A percentile compares a stretch with the other conserved stretches of the same genome.
These are phyloP conservation scores for Cladophialophora yegresii DNA, from an alignment of 2,329 filamentous ascomycete species.

Conservation along the genomic window DNA sequence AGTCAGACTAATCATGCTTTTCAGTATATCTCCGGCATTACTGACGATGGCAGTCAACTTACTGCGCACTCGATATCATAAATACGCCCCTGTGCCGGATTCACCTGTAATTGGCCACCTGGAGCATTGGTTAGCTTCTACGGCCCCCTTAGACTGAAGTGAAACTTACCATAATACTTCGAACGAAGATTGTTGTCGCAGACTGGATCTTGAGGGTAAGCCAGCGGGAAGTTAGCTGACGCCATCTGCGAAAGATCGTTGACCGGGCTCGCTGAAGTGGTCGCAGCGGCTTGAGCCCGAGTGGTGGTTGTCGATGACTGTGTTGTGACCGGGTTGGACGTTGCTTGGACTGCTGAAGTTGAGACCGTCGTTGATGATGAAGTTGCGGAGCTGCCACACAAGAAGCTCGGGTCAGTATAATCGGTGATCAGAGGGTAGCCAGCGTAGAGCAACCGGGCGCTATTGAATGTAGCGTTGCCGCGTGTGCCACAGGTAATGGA, in stretches of 20 bases:
- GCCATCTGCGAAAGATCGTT: background rate
- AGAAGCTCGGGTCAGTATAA: constrained; percentile 22
- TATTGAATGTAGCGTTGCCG: constrained; percentile 20
- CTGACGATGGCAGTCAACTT: background rate
- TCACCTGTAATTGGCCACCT: background rate
- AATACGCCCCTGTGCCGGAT: background rate
- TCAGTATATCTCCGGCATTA: background rate
- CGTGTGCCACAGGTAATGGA: constrained; percentile 23
- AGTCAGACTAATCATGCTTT: constrained; percentile 14
- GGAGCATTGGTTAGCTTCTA: background rate
- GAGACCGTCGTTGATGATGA: background rate
- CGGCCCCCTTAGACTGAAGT: background rate
- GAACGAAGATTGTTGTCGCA: background rate
- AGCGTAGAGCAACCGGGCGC: constrained; percentile 23
- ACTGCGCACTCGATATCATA: background rate
- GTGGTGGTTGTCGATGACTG: background rate
- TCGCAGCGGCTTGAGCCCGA: background rate
- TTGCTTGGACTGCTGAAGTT: background rate
- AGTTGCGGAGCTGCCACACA: constrained; percentile 7
- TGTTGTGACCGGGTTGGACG: background rate
- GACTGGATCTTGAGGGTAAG: background rate
- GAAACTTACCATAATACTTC: background rate
- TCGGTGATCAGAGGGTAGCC: constrained; percentile 29
- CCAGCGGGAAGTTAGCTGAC: background rate
- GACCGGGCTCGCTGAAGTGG: background rate